Evolutionary conservation across 2,329 filamentous ascomycete species (phyloP), one percentile per base, ranked within the genome.

Genomic region (Nemania abortiva): DNA sequence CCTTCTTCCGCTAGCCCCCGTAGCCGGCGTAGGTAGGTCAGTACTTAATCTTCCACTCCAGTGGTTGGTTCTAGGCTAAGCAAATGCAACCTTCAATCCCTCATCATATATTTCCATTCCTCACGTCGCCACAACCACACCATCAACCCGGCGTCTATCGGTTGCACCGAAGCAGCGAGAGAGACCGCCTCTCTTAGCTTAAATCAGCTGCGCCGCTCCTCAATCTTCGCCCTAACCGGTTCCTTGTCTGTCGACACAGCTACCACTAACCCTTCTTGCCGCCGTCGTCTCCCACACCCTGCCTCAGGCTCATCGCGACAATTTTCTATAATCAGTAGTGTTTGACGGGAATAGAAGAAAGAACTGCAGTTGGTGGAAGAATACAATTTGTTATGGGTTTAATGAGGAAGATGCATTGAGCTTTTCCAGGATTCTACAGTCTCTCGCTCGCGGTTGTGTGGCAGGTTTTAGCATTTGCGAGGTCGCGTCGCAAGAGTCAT

Each of bases 401-500:
- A 66, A 62, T 68, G 45, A 65, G 59, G 70, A 66, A 66, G 27
- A 70, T 71, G 65, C 68, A 47, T 71, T 69, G 71, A 70, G 67
- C 67, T 56, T 63, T 62, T 65, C 59, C 67, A 65, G 49, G 52
- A 70, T 67, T 70, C 70, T 73, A 69, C 72, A 70, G 69, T 73
- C 65, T 63, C 65, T 71, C 64, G 57, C 66, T 69, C 52, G 61
- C 74, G 58, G 57, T 63, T 49, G 67, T 37, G 34, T 71, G 72
- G 72, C 69, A 59, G 58, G 54, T 63, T 60, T 72, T 72, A 72
- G 72, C 69, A 70, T 67, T 70, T 70, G 67, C 66, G 68, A 73
- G 69, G 63, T 68, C 66, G 60, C 66, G 45, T 65, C 72, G 61
- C 69, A 70, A 72, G 69, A 72, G 66, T 72, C 71, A 68, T 69